Conservation (phyloP, 2,329 filamentous ascomycete genomes). For the Herpotrichia juniperi region DNA sequence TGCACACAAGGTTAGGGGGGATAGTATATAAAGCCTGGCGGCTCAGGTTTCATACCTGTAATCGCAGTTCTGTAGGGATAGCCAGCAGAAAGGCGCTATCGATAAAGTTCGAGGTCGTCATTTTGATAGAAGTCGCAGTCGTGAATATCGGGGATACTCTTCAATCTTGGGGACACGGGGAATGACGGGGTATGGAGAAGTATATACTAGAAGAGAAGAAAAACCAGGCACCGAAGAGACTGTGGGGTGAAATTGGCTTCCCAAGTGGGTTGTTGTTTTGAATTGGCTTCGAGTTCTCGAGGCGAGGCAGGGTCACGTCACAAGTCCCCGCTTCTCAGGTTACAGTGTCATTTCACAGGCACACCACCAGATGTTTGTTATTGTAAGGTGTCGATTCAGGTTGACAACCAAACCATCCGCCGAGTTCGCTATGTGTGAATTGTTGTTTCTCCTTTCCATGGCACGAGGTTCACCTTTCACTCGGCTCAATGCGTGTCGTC, state of each 20-base stretch:
- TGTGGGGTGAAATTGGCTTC: neutral
- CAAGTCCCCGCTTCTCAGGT: neutral
- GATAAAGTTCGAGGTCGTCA: neutral
- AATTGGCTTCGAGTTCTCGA: neutral
- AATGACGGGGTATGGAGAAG: neutral
- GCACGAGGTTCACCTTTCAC: neutral
- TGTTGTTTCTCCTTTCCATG: neutral
- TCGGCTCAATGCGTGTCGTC: neutral
- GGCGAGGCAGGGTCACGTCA: neutral
- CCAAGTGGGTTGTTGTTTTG: conserved; percentile 1
- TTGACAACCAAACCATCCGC: neutral
- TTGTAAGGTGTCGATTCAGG: neutral
- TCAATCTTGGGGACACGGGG: no score
- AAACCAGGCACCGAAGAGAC: neutral
- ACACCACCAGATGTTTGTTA: no score
- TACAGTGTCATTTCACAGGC: no score
- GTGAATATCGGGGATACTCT: no score
- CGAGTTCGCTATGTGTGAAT: neutral
- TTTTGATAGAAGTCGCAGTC: neutral
- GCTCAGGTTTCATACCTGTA: neutral
- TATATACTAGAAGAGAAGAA: neutral
- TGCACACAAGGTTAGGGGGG: no score
- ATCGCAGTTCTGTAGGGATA: neutral
- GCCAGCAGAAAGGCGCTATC: conserved; percentile 1
- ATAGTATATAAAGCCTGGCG: no score